Conservation (phyloP, 805 yeast genomes). For the Candida loeiensis region DNA sequence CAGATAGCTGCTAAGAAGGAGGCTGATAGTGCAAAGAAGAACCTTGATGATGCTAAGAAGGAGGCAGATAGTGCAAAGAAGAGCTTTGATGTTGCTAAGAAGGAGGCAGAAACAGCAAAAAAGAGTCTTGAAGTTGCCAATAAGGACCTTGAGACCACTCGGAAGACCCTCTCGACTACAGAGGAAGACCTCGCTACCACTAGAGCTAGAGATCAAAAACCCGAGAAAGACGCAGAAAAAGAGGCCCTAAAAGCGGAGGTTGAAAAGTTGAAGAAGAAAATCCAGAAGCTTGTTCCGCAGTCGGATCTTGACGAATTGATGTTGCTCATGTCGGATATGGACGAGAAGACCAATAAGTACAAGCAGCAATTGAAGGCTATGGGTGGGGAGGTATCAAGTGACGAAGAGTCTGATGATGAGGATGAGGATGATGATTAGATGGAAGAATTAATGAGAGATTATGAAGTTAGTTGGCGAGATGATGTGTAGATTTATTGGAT, state of each 20-base stretch:
- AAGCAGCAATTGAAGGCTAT: slow-evolving; percentile 47
- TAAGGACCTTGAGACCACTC: not conserved
- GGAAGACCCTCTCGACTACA: not conserved
- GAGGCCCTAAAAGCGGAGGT: slow-evolving; percentile 5
- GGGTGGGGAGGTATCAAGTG: slow-evolving; percentile 65
- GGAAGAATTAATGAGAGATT: slow-evolving; percentile 13
- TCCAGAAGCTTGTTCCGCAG: slow-evolving; percentile 36
- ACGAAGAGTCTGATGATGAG: slow-evolving; percentile 65
- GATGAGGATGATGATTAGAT: slow-evolving; percentile 49
- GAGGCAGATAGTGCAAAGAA: not conserved
- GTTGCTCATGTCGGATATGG: slow-evolving; percentile 72
- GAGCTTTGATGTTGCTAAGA: not conserved
- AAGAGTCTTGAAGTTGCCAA: not conserved
- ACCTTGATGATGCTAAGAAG: not conserved
- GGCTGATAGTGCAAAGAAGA: not conserved
- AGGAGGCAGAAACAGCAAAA: slow-evolving; percentile 1
- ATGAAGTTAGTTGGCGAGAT: not conserved
- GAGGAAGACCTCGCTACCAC: too few species aligned
- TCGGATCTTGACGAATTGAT: slow-evolving; percentile 70
- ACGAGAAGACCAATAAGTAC: slow-evolving; percentile 60
- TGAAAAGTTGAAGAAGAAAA: slow-evolving; percentile 14
- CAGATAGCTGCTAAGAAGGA: not conserved
- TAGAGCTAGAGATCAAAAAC: too few species aligned
- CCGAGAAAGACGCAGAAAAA: too few species aligned
- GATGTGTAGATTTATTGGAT: too few species aligned